Percentiles rank a stretch among this genome's conserved stretches.
These are phyloP conservation scores for Infundibulicybe gibba DNA, from an alignment of 768 basidiomycete genomes.

Conservation along the genomic window DNA sequence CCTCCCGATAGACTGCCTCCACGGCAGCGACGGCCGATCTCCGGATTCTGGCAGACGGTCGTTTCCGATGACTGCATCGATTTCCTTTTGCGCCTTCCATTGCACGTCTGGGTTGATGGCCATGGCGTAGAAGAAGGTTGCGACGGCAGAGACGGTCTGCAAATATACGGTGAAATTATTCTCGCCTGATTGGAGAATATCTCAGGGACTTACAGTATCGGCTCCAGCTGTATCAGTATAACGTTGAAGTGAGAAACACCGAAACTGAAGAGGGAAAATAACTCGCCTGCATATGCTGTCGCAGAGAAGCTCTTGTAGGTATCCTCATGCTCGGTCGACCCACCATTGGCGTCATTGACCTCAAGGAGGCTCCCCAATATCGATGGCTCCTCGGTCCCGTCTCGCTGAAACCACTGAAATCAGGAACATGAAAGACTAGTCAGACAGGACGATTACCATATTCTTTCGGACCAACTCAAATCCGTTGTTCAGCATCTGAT, in stretches of 20 bases:
- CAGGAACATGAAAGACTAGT: too few species aligned
- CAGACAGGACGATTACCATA: too few species aligned
- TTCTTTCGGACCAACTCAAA: too few species aligned
- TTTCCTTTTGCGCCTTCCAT: conserved; percentile 29
- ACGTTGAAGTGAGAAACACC: background rate
- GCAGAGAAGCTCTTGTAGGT: conserved; percentile 10
- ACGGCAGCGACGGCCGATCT: conserved; percentile 33
- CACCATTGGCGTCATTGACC: background rate
- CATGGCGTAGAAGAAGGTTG: conserved; percentile 18
- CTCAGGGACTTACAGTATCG: conserved; percentile 42
- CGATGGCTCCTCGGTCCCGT: background rate
- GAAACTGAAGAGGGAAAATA: background rate
- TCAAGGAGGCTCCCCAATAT: conserved; percentile 8
- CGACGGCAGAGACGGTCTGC: conserved; percentile 7
- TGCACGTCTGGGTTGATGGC: conserved; percentile 13
- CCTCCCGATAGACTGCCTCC: conserved; percentile 34
- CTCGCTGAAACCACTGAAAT: too few species aligned
- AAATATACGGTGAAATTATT: background rate
- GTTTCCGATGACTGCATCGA: conserved; percentile 32
- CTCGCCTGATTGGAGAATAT: background rate
- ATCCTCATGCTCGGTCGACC: conserved; percentile 1
- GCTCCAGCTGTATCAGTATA: conserved; percentile 38
- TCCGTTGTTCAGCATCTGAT: too few species aligned
- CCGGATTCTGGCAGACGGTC: conserved; percentile 33
- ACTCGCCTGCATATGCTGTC: conserved; percentile 11